Base-by-base conservation (phyloP, 495 filamentous ascomycete species). In the Rhizodiscina lignyota region DNA sequence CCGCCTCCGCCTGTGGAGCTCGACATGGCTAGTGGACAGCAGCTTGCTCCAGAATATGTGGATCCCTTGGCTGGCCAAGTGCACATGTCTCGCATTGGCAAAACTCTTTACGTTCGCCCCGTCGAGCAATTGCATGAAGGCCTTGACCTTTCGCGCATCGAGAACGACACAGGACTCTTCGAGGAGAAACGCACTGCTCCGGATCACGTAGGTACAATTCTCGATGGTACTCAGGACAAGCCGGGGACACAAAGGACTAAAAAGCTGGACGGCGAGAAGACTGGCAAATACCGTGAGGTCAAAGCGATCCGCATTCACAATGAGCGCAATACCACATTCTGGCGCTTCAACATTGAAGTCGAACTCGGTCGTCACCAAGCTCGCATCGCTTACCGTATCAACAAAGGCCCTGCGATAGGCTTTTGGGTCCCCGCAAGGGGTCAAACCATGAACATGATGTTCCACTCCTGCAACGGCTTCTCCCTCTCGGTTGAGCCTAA, bases 391-490 rank as follows among this genome's bases (percentile, higher is more conserved):
- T 97, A 97, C 50, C 76, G 89, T 32, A 92, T 97, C 58, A 97
- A 97, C 52, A 67, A 73, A 40, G 89, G 85, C 3, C 85, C 87
- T 4, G 75, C 84, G 11, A 69, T 86, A 18, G 79, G 75, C 6
- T 97, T 97, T 56, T 97, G 89, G 89, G 83, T 97, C 1, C 89
- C 89, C 6, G 81, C 79, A 34, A 66, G 63, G 34, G 79, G 74
- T 17, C 69, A 94, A 56, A 68, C 79, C 5, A 96, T 97, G 91
- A 93, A 96, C 58, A 82, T 92, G 46, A 92, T 94, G 84, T 96
- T 92, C 59, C 70, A 96, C 63, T 87, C 76, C 51, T 92, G 91
- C 64, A 97, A 97, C 54, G 89, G 91, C 27, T 96, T 97, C 60
- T 83, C 79, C 43, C 51, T 79, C 36, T 78, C 68, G 43, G 81